Evolutionary conservation across 1,139 yeast genomes (phyloP).

Genomic region (Diutina catenulata): DNA sequence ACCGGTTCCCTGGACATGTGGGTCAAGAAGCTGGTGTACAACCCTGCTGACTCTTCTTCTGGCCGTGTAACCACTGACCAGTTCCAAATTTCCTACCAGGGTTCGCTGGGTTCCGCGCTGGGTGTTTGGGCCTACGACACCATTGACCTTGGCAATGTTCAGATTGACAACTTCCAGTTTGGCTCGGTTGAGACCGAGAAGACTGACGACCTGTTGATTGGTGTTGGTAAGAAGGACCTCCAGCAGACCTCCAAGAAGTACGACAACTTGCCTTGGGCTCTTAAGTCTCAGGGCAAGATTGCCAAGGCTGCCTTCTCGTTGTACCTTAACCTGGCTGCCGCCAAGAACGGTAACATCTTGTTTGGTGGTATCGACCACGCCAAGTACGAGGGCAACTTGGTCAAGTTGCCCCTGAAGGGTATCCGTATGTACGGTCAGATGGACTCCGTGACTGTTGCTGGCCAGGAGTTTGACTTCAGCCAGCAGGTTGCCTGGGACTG

Average conservation of each 20-base stretch:
- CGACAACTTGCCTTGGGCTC: slow-evolving; percentile 2
- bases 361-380: slow-evolving; percentile 6
- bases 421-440: slow-evolving; percentile 1
- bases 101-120: background rate
- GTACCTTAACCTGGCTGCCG: slow-evolving; percentile 1
- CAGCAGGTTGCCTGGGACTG: slow-evolving; percentile 1
- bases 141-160: background rate
- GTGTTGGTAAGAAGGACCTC: background rate
- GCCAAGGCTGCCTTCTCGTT: slow-evolving; percentile 4
- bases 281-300: background rate
- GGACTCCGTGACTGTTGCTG: background rate
- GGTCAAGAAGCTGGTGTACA: background rate
- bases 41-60: background rate
- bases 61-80: background rate
- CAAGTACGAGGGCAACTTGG: slow-evolving; percentile 2
- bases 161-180: background rate
- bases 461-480: background rate
- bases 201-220: background rate
- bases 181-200: background rate
- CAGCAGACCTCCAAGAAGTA: background rate
- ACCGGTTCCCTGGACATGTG: slow-evolving; percentile 4
- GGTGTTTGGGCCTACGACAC: slow-evolving; percentile 4
- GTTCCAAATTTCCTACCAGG: background rate
- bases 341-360: background rate
- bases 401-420: slow-evolving; percentile 6